phyloP scores from a whole-genome alignment of 805 yeast genomes.

The Isabelozyma heimii region DNA sequence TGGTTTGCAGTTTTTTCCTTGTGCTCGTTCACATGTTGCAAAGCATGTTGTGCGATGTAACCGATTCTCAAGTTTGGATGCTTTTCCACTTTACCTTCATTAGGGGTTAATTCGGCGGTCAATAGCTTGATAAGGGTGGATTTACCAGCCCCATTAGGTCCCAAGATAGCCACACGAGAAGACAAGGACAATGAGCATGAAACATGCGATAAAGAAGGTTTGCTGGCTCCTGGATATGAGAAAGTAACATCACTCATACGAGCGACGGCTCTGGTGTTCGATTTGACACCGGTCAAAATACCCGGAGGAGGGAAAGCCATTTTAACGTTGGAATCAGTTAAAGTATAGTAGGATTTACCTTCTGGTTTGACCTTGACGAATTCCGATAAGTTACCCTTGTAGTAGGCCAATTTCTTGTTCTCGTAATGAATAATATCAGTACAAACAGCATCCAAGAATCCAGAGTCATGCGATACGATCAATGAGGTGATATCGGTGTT shows the following conservation, averaged over 20 bases:
- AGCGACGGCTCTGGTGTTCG: conserved; percentile 91
- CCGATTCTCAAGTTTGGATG: conserved; percentile 98
- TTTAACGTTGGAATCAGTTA: conserved; percentile 87
- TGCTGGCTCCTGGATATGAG: conserved; percentile 83
- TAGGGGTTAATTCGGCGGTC: conserved; percentile 89
- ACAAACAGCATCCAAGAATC: conserved; percentile 92
- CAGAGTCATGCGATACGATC: conserved; percentile 97
- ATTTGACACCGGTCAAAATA: conserved; percentile 93
- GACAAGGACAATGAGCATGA: conserved; percentile 90
- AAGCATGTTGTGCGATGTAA: conserved; percentile 97
- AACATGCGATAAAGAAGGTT: conserved; percentile 76
- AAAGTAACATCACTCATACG: conserved; percentile 83
- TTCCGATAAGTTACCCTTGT: conserved; percentile 92
- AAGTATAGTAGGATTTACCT: conserved; percentile 92
- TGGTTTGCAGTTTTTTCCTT: conserved; percentile 97
- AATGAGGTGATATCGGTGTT: conserved; percentile 89
- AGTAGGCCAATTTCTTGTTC: conserved; percentile 88
- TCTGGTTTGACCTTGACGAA: conserved; percentile 92
- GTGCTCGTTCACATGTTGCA: conserved; percentile 95
- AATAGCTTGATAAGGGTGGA: conserved; percentile 90
- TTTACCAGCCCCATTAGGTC: conserved; percentile 99
- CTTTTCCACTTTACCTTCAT: conserved; percentile 87
- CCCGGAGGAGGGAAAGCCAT: conserved; percentile 99
- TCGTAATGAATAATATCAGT: conserved; percentile 97
- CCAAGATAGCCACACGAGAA: conserved; percentile 95